Conservation (phyloP, 2,329 filamentous ascomycete genomes). For the Calonectria pauciramosa region DNA sequence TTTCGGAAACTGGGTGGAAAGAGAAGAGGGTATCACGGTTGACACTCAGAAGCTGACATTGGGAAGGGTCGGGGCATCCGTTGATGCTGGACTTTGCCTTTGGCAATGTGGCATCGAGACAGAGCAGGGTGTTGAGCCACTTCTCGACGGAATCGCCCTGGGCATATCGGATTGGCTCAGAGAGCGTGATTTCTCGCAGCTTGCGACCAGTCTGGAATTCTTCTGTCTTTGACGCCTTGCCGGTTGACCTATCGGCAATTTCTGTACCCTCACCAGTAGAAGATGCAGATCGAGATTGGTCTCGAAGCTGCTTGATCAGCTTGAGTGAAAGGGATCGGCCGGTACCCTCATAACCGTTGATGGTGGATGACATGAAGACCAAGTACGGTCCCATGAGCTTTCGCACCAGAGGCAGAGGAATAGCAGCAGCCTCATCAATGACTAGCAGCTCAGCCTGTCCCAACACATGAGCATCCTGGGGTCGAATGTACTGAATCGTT, state of each 20-base stretch:
- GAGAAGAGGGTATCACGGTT: conserved; percentile 98
- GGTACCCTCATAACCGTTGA: conserved; percentile 98
- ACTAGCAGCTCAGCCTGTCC: conserved; percentile 96
- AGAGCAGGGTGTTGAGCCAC: conserved; percentile 95
- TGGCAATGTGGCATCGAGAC: conserved; percentile 91
- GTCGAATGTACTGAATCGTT: conserved; percentile 98
- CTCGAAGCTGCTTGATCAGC: conserved; percentile 94
- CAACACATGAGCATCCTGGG: conserved; percentile 93
- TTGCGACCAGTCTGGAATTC: conserved; percentile 79
- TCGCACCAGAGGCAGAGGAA: conserved; percentile 90
- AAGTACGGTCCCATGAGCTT: conserved; percentile 98
- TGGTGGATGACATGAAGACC: conserved; percentile 99
- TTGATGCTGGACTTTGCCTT: conserved; percentile 78
- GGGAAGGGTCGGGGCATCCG: conserved; percentile 89
- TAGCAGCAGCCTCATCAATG: conserved; percentile 97
- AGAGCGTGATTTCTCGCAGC: conserved; percentile 90
- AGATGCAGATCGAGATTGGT: conserved; percentile 82
- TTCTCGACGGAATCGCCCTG: conserved; percentile 93
- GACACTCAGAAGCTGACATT: conserved; percentile 93
- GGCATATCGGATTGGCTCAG: conserved; percentile 95
- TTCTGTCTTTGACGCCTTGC: conserved; percentile 75
- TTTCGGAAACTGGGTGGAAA: conserved; percentile 96
- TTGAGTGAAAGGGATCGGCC: conserved; percentile 95
- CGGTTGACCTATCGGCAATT: conserved; percentile 83
- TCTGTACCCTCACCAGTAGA: conserved; percentile 72